These are phyloP conservation scores for Globisporangium carolinianum DNA, from an alignment of 352 stramenopile genomes.

Conservation along the genomic window DNA sequence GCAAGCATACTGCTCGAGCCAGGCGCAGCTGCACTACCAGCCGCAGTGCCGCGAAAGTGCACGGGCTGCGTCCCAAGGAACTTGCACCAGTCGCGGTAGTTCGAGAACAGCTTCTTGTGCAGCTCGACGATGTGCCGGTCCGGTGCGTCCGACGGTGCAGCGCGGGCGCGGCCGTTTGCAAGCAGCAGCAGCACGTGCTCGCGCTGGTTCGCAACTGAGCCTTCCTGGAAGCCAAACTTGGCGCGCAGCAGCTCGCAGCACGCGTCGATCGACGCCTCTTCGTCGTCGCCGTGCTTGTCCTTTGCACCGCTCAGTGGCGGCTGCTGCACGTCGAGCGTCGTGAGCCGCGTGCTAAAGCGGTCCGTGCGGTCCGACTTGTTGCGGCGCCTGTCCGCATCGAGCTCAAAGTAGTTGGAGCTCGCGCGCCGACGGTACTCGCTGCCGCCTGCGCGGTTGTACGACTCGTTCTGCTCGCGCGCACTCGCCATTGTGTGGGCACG, in stretches of 20 bases:
- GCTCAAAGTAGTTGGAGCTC: constrained; percentile 82
- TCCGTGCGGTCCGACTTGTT: constrained; percentile 67
- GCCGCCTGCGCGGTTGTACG: constrained; percentile 1
- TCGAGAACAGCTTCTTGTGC: constrained; percentile 61
- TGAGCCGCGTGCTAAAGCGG: constrained; percentile 47
- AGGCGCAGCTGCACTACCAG: too few species aligned
- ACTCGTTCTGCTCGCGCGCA: constrained; percentile 7
- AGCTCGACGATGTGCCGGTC: constrained; percentile 60
- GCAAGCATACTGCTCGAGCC: too few species aligned
- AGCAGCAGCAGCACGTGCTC: constrained; percentile 78
- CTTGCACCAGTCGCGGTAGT: constrained; percentile 74
- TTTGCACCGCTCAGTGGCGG: constrained; percentile 8
- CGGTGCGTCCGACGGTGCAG: constrained; percentile 30
- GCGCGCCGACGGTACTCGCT: constrained; percentile 38
- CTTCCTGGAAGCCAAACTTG: constrained; percentile 84
- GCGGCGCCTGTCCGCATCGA: constrained; percentile 62
- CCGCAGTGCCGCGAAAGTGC: constrained; percentile 39
- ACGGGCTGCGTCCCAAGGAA: constrained; percentile 64
- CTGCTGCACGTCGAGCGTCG: constrained; percentile 44
- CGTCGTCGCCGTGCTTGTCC: constrained; percentile 29
- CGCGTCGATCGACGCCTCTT: constrained; percentile 77
- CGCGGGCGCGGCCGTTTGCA: constrained; percentile 67
- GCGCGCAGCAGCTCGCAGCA: constrained; percentile 71
- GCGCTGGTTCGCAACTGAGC: constrained; percentile 75
- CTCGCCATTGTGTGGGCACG: constrained; percentile 4